Evolutionary conservation across 225 moss, liverwort and hornwort species (phyloP).

Genomic region (Straminergon stramineum): DNA sequence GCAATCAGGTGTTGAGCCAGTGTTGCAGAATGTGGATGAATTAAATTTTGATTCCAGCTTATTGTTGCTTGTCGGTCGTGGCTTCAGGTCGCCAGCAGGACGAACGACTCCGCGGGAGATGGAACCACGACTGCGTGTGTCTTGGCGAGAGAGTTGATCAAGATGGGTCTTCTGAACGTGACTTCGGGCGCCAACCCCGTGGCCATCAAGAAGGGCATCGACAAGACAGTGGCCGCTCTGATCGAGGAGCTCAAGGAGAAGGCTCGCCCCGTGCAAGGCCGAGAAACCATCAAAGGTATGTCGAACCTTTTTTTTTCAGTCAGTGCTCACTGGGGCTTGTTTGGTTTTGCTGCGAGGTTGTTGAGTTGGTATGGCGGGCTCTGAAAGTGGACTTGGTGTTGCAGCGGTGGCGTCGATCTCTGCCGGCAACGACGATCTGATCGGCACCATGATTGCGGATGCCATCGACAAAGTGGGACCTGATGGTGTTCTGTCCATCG

Average conservation of each 20-base stretch:
- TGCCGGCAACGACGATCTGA: constrained; percentile 70
- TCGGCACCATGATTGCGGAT: constrained; percentile 77
- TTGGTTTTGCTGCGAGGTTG: background rate
- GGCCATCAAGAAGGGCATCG: constrained; percentile 91
- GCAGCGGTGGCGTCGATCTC: constrained; percentile 1
- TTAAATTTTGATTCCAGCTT: too few species aligned
- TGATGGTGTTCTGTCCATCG: constrained; percentile 83
- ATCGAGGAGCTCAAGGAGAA: constrained; percentile 55
- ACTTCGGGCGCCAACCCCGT: constrained; percentile 93
- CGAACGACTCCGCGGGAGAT: constrained; percentile 93
- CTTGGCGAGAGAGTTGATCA: constrained; percentile 79
- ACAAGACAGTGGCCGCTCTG: constrained; percentile 66
- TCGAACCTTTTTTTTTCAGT: background rate
- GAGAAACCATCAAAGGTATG: constrained; percentile 74
- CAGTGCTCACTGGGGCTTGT: background rate
- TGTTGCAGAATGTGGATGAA: background rate
- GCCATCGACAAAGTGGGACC: constrained; percentile 95
- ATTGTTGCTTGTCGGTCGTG: background rate
- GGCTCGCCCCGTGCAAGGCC: constrained; percentile 73
- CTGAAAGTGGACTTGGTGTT: background rate
- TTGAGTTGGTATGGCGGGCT: background rate
- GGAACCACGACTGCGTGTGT: constrained; percentile 93
- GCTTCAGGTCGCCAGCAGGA: constrained; percentile 83
- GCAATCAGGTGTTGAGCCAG: background rate
- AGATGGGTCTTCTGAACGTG: constrained; percentile 85